Conservation (phyloP, 2,329 filamentous ascomycete species). For the Ascochyta clinopodiicola region DNA sequence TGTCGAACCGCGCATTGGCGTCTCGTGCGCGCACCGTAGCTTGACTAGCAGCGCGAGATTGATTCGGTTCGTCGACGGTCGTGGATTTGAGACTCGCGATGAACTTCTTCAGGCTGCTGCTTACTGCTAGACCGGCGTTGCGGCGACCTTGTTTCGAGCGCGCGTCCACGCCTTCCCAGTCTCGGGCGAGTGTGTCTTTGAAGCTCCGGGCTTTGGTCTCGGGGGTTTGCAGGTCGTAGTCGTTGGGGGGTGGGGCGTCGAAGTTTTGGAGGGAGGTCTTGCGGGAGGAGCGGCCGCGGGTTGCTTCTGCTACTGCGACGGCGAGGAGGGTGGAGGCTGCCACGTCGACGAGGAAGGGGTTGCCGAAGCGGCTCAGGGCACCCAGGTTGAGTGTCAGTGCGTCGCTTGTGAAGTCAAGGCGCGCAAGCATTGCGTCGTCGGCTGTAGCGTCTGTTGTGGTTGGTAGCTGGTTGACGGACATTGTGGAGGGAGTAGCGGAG, state of each 20-base stretch:
- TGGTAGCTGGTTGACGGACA: slow-evolving; percentile 42
- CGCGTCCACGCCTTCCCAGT: slow-evolving; percentile 34
- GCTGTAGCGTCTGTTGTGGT: slow-evolving; percentile 46
- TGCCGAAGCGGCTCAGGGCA: slow-evolving; percentile 52
- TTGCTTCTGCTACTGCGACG: slow-evolving; percentile 54
- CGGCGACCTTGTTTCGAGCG: slow-evolving; percentile 28
- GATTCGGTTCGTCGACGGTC: slow-evolving; percentile 10
- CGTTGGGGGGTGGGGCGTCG: slow-evolving; percentile 41
- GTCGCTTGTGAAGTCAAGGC: slow-evolving; percentile 53
- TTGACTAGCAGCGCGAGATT: slow-evolving; percentile 19
- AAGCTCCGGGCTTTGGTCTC: slow-evolving; percentile 38
- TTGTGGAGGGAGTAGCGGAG: slow-evolving; percentile 42
- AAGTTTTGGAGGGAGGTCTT: slow-evolving; percentile 31
- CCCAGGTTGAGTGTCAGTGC: slow-evolving; percentile 54
- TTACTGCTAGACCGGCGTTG: slow-evolving; percentile 25
- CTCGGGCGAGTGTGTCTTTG: slow-evolving; percentile 41
- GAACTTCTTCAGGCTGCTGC: slow-evolving; percentile 16
- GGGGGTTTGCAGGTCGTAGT: slow-evolving; percentile 28
- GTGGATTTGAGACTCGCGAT: slow-evolving; percentile 24
- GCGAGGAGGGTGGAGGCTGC: slow-evolving; percentile 52
- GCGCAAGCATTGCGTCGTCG: slow-evolving; percentile 51
- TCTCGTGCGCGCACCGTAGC: neutral
- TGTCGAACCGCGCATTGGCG: slow-evolving; percentile 35
- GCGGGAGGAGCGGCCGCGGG: slow-evolving; percentile 33
- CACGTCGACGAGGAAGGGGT: slow-evolving; percentile 55